Base-by-base conservation (phyloP, 495 filamentous ascomycete species). In the Podospora sp. region DNA sequence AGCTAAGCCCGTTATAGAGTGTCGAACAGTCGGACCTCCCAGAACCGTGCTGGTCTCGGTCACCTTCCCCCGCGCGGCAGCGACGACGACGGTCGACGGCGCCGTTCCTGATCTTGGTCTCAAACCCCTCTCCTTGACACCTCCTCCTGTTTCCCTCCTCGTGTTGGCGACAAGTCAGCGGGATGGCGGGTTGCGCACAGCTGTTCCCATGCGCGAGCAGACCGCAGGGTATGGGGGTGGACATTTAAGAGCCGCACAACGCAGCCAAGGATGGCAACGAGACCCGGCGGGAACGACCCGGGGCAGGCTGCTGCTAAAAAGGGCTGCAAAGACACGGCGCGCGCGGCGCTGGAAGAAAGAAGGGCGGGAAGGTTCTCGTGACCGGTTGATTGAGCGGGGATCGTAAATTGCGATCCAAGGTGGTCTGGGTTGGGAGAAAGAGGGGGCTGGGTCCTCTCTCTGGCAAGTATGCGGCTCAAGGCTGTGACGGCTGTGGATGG, bases 181-280 rank as follows among this genome's bases (percentile, higher is more conserved):
- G 59, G 9, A 27, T 36, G 67, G 35, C 35, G 53, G 71, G 18
- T 66, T 27, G 52, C 52, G 66, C 62, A 60, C 65, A 66, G 66
- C 55, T 66, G 59, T 65, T 67, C 68, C 73, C 71, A 69, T 67
- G 61, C 60, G 66, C 71, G 59, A 63, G 67, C 59, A 21, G 49
- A 63, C 56, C 60, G 62, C 29, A 67, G 75, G 40, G 68, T 60
- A 65, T n/a, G 68, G 65, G 50, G 71, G 59, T 29, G 66, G 64
- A 66, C 73, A 73, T 76, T 67, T 73, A 75, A 69, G 72, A 74
- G 70, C 75, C 72, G 73, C 71, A 68, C 26, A 59, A 65, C 64
- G 69, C 67, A 73, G 73, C 69, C 71, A 63, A 65, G 63, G 60
- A 69, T 62, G 68, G 66, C 55, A 64, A 63, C 66, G n/a, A 65